Evolutionary conservation across 768 basidiomycete species (phyloP).

Genomic region (Ephemerocybe angulata): DNA sequence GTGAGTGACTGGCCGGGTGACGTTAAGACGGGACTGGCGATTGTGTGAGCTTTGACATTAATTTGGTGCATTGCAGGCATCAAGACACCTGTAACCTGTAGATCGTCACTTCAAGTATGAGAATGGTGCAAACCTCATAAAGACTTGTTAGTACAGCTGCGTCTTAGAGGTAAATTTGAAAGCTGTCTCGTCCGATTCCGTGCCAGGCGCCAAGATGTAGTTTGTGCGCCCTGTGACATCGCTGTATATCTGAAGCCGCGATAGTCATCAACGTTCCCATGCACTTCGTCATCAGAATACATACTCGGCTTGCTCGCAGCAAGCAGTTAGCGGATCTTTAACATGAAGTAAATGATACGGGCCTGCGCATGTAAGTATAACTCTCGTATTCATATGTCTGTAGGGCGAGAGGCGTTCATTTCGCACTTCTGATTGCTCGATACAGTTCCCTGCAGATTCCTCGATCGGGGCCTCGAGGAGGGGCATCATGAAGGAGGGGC

Average conservation of each 20-base stretch:
- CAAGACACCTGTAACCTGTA: too few relatives aligned
- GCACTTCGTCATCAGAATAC: not conserved
- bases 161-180: constrained; percentile 1
- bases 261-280: not conserved
- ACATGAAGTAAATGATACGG: too few relatives aligned
- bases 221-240: not conserved
- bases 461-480: not conserved
- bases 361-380: too few relatives aligned
- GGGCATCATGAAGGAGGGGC: not conserved
- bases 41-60: too few relatives aligned
- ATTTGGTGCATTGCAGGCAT: not conserved
- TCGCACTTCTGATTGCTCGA: not conserved
- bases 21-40: too few relatives aligned
- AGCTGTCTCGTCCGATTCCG: not conserved
- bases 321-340: not conserved
- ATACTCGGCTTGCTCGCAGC: not conserved
- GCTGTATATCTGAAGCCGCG: not conserved
- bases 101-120: not conserved
- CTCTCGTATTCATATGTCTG: not conserved
- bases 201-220: not conserved
- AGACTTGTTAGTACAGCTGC: not conserved
- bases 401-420: not conserved
- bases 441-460: not conserved
- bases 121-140: not conserved
- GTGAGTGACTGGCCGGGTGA: too few relatives aligned